Evolutionary conservation across 176 grass and related monocot genomes (phyloP), one percentile per base, ranked within the genome.

Genomic region (Puya raimondii): DNA sequence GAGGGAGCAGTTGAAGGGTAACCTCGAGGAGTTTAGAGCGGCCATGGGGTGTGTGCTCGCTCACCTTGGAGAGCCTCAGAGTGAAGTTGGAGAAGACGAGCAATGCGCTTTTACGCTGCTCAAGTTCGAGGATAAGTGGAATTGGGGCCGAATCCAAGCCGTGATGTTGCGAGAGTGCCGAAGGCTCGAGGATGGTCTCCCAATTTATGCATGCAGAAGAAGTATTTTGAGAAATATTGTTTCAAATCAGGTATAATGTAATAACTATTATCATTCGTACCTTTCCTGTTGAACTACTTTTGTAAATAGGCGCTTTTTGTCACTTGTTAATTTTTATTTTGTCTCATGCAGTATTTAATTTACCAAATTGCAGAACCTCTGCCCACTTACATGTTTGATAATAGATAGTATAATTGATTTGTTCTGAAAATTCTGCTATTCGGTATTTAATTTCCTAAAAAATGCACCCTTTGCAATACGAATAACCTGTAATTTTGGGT

Each of bases 161-260:
- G 65, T 67, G 15, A 47, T 20, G 65, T 11, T 18, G 65, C 27
- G 65, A 12, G 65, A 67, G 14, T 67, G 65, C 26, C 42, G 65
- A 33, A 67, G 65, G 33, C 27, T 67, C 12, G 65, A 67, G 4
- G 33, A 67, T 5, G 29, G 29, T 2, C 29, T 67, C 16, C 65
- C 65, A 42, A 48, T 67, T 67, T 67, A 48, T 67, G 65, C 65
- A 67, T 67, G 29, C 65, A 67, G 65, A 42, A 67, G 33, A 33
- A 29, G 9, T 3, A 47, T 67, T 48, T 42, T 67, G 27, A 67
- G 27, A 16, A 16, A 16, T 14, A 67, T 67, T 47, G 12, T 16
- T 16, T 12, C 12, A 16, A 67, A 67, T 67, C 65, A 59, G 54
- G 54, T 59, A 59, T 59, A 56, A 56, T 6, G 6, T 7, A 7